Conservation (phyloP, 2,329 filamentous ascomycete genomes). For the Bipolaris gigantea region DNA sequence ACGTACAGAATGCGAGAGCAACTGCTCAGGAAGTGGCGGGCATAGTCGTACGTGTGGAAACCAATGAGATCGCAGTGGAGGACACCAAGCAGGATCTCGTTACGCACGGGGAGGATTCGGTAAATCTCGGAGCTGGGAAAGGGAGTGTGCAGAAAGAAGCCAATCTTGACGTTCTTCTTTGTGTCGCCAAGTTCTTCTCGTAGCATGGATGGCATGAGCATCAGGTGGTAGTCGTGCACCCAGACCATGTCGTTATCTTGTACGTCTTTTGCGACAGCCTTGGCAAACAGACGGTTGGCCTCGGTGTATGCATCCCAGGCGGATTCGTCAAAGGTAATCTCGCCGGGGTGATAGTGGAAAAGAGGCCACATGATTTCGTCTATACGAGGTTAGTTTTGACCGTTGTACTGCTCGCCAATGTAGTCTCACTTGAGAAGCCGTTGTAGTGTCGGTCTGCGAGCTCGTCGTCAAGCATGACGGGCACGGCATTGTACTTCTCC, state of each 20-base stretch:
- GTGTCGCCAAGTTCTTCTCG: slow-evolving; percentile 80
- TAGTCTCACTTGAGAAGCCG: slow-evolving; percentile 82
- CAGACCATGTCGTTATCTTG: slow-evolving; percentile 93
- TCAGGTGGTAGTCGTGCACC: slow-evolving; percentile 98
- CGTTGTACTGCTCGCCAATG: neutral
- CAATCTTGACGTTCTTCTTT: slow-evolving; percentile 93
- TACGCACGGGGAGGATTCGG: slow-evolving; percentile 88
- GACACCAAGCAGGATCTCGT: slow-evolving; percentile 82
- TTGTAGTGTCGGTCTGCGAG: slow-evolving; percentile 96
- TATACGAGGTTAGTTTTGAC: slow-evolving; percentile 7
- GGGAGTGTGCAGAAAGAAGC: slow-evolving; percentile 96
- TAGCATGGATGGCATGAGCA: slow-evolving; percentile 94
- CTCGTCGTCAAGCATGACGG: slow-evolving; percentile 91
- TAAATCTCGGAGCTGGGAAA: slow-evolving; percentile 98
- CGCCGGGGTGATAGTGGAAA: slow-evolving; percentile 97
- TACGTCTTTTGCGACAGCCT: slow-evolving; percentile 82
- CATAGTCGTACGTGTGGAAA: slow-evolving; percentile 99
- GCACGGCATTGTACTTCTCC: slow-evolving; percentile 85
- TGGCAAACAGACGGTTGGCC: slow-evolving; percentile 89
- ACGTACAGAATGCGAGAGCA: slow-evolving; percentile 87
- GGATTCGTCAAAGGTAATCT: slow-evolving; percentile 96
- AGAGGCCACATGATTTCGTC: slow-evolving; percentile 98
- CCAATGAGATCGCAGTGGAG: slow-evolving; percentile 94
- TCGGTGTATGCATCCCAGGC: slow-evolving; percentile 92
- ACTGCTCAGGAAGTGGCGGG: slow-evolving; percentile 94